phyloP scores from a whole-genome alignment of 768 basidiomycete species.

The Leccinum broughii region DNA sequence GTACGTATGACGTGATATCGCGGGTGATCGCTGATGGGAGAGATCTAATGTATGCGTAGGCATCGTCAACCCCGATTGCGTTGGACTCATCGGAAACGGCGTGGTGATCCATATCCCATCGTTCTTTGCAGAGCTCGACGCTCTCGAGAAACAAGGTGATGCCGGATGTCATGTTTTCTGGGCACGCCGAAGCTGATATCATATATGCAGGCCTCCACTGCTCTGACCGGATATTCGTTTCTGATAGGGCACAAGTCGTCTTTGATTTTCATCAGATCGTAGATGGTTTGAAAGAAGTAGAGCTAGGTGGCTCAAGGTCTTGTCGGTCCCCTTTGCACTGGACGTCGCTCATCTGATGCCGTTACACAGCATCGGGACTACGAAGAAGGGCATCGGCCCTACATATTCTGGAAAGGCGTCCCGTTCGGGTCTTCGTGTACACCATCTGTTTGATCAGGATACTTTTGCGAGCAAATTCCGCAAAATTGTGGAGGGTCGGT shows the following conservation, averaged over 20 bases:
- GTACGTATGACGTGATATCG: slow-evolving; percentile 39
- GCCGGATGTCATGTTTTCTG: neutral
- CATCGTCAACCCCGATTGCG: slow-evolving; percentile 52
- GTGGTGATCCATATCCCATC: slow-evolving; percentile 97
- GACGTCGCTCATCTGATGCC: neutral
- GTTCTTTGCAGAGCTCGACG: slow-evolving; percentile 91
- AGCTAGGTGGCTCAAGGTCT: slow-evolving; percentile 86
- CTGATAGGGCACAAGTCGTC: slow-evolving; percentile 95
- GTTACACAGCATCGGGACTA: slow-evolving; percentile 83
- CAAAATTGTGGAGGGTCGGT: slow-evolving; percentile 92
- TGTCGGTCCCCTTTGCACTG: slow-evolving; percentile 4
- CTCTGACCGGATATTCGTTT: slow-evolving; percentile 82
- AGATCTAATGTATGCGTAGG: slow-evolving; percentile 9
- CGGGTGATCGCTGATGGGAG: neutral
- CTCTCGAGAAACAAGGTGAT: slow-evolving; percentile 78
- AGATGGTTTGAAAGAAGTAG: slow-evolving; percentile 97
- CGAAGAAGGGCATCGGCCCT: slow-evolving; percentile 97
- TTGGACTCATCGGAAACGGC: slow-evolving; percentile 87
- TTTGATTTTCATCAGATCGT: slow-evolving; percentile 99
- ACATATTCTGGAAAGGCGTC: slow-evolving; percentile 98
- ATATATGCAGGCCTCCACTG: slow-evolving; percentile 72
- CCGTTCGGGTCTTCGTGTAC: slow-evolving; percentile 91
- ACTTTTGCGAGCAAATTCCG: slow-evolving; percentile 91
- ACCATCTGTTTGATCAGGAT: slow-evolving; percentile 89
- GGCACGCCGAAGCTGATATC: slow-evolving; percentile 4